Percentiles rank a stretch among this genome's conserved stretches.
Evolutionary conservation across 2,329 filamentous ascomycete genomes (phyloP).

Genomic region (Epichloe baconii): DNA sequence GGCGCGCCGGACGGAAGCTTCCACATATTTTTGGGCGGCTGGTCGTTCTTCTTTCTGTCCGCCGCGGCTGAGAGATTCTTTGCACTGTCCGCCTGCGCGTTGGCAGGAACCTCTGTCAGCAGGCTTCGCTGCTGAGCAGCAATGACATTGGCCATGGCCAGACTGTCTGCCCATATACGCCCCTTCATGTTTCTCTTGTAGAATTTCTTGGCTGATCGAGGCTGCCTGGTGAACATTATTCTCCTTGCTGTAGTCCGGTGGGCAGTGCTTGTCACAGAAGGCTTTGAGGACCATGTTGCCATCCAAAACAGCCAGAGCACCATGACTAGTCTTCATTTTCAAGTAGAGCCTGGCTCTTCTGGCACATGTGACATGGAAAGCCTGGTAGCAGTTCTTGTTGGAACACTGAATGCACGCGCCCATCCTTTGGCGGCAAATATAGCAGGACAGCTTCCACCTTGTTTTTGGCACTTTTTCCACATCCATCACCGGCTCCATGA

Average conservation of each 20-base stretch:
- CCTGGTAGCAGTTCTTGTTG: constrained; percentile 93
- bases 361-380: constrained; percentile 95
- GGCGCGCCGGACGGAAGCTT: constrained; percentile 89
- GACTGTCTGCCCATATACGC: constrained; percentile 83
- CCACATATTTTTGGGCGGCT: constrained; percentile 44
- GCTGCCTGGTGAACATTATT: constrained; percentile 73
- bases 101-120: constrained; percentile 55
- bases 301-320: constrained; percentile 60
- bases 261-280: constrained; percentile 91
- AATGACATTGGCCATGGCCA: constrained; percentile 67
- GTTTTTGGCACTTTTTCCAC: constrained; percentile 94
- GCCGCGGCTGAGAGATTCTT: constrained; percentile 65
- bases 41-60: constrained; percentile 59
- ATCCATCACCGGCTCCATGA: constrained; percentile 97
- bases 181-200: constrained; percentile 85
- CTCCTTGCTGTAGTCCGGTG: constrained; percentile 75
- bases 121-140: constrained; percentile 58
- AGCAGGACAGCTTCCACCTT: constrained; percentile 86
- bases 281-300: constrained; percentile 80
- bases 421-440: constrained; percentile 96
- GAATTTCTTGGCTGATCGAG: constrained; percentile 71
- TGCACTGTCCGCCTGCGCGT: constrained; percentile 73
- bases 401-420: constrained; percentile 96
- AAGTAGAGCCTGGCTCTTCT: constrained; percentile 76
- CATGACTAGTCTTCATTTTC: constrained; percentile 91